Evolutionary conservation across 1,284 basidiomycete genomes (phyloP).

Genomic region (Mycosarcoma maydis): DNA sequence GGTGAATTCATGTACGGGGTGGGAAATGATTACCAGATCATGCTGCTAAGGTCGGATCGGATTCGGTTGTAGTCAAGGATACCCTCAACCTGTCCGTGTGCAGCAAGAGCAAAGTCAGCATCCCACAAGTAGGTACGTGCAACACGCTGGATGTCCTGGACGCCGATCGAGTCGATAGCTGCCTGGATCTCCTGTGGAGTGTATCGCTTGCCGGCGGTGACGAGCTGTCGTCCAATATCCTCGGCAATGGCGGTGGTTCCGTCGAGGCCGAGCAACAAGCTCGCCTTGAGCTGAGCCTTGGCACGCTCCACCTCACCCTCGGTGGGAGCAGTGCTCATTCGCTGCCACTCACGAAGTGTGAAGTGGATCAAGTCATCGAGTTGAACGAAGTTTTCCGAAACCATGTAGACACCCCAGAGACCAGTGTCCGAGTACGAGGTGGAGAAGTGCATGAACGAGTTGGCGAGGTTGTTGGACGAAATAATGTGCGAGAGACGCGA

Average conservation of each 20-base stretch:
- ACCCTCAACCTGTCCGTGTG: conserved; percentile 73
- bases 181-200: conserved; percentile 94
- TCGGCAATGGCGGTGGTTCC: conserved; percentile 96
- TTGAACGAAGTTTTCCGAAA: conserved; percentile 84
- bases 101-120: conserved; percentile 73
- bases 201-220: conserved; percentile 81
- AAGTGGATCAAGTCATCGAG: conserved; percentile 94
- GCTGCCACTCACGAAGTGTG: conserved; percentile 94
- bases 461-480: conserved; percentile 93
- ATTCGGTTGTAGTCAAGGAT: conserved; percentile 72
- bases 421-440: conserved; percentile 99
- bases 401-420: conserved; percentile 97
- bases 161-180: conserved; percentile 86
- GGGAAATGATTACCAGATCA: conserved; percentile 61
- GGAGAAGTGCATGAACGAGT: conserved; percentile 99
- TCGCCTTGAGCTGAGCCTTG: conserved; percentile 97
- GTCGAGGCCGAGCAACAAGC: conserved; percentile 87
- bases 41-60: conserved; percentile 66
- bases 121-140: conserved; percentile 98
- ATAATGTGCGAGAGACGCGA: conserved; percentile 92
- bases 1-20: background rate
- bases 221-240: conserved; percentile 96
- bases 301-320: conserved; percentile 91
- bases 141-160: conserved; percentile 90
- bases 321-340: conserved; percentile 89